Base-by-base conservation (phyloP, 169 alveolate species). In the Theileria parva region DNA sequence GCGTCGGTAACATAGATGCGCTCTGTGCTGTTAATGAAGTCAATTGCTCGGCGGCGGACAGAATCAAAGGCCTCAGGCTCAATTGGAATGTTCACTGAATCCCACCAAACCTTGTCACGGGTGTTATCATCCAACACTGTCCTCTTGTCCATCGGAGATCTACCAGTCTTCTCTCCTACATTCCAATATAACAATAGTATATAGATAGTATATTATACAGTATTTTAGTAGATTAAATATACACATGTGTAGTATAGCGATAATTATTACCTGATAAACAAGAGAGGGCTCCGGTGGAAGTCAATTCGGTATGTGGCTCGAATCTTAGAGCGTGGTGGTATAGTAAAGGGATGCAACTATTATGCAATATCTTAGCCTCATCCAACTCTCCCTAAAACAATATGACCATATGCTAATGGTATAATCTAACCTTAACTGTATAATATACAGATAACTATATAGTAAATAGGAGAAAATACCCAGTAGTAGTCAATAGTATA, bases 21-120 rank as follows among this genome's bases (percentile, higher is more conserved):
- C 30, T 93, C 94, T 72, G 81, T 92, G 28, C 80, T 72, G 72
- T 96, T 96, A 57, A 97, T 85, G 91, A 93, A 96, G 78, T 96
- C 98, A 34, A 97, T 85, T 57, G 98, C 98, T 59, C 98, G 91
- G 50, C 96, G 94, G 76, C 96, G 91, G 83, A 94, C 94, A 73
- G 93, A 85, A 61, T 90, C 88, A 88, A 91, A 96, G 21, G 97
- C 87, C 64, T 83, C 80, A 70, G 93, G 97, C 69, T 93, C 57
- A 57, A 97, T 89, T n/a, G 97, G 97, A 48, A 95, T 96, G 88
- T 96, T 97, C 50, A 96, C 98, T 59, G 90, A 83, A 0, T 98
- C 99, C 99, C 99, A 97, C 99, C 99, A 97, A 6, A 97, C 93
- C 55, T 93, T 87, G 74, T 87, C 69, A 59, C 81, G 80, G 17